Percentiles rank a stretch among this genome's conserved stretches.
These are phyloP conservation scores for Penicillium salamii DNA, from an alignment of 495 filamentous ascomycete species.

Conservation along the genomic window DNA sequence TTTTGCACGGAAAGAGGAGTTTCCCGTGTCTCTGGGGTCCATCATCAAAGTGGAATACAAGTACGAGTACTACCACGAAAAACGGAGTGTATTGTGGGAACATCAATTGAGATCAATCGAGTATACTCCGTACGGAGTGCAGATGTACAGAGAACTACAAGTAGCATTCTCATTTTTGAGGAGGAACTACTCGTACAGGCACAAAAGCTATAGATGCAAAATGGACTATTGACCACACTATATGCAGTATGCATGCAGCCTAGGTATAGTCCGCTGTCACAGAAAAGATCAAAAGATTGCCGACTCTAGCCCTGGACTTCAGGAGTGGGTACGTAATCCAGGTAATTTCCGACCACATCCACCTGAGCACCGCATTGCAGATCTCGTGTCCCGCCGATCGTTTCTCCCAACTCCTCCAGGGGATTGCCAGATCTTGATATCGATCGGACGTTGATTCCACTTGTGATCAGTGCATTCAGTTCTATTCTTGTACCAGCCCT, in stretches of 20 bases:
- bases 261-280: background rate
- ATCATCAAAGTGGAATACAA: too few relatives aligned
- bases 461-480: background rate
- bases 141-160: too few relatives aligned
- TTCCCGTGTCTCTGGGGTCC: too few relatives aligned
- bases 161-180: too few relatives aligned
- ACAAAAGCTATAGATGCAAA: too few relatives aligned
- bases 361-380: background rate
- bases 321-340: background rate
- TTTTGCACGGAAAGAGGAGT: too few relatives aligned
- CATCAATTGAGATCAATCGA: too few relatives aligned
- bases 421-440: conserved; percentile 9
- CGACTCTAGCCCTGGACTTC: background rate
- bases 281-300: background rate
- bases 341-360: conserved; percentile 8
- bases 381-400: conserved; percentile 7
- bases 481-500: background rate
- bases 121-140: too few relatives aligned
- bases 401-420: background rate
- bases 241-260: background rate
- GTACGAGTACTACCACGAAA: too few relatives aligned
- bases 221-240: background rate
- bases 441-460: background rate
- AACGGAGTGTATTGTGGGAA: too few relatives aligned
- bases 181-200: too few relatives aligned